phyloP scores from a whole-genome alignment of 2,329 filamentous ascomycete genomes.

The Sclerotinia minor region DNA sequence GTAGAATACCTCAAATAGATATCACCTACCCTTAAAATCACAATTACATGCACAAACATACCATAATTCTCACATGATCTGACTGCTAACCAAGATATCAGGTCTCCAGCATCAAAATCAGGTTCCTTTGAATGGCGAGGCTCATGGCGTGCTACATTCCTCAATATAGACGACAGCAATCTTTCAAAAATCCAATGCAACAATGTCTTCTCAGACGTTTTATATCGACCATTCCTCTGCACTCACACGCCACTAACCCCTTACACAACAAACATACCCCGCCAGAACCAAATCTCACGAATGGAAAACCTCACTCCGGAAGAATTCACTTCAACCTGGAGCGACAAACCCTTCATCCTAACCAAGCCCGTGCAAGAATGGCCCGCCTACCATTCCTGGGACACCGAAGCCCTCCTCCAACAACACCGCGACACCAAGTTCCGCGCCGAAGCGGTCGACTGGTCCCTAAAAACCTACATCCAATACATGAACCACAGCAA shows the following conservation, averaged over 20 bases:
- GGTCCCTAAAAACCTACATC: slow-evolving; percentile 78
- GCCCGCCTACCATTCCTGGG: slow-evolving; percentile 77
- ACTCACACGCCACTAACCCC: slow-evolving; percentile 68
- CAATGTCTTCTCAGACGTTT: slow-evolving; percentile 82
- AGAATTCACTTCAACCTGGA: slow-evolving; percentile 76
- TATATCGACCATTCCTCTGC: slow-evolving; percentile 89
- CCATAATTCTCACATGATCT: background rate
- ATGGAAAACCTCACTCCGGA: slow-evolving; percentile 67
- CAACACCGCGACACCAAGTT: slow-evolving; percentile 69
- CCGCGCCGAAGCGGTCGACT: slow-evolving; percentile 90
- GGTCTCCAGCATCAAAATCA: slow-evolving; percentile 37
- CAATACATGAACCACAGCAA: slow-evolving; percentile 76
- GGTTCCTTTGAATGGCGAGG: slow-evolving; percentile 63
- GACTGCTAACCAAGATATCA: slow-evolving; percentile 30
- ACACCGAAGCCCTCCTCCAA: slow-evolving; percentile 63
- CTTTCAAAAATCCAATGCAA: slow-evolving; percentile 67
- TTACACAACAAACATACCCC: slow-evolving; percentile 71
- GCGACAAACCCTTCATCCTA: slow-evolving; percentile 80
- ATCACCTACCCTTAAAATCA: background rate
- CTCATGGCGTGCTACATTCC: slow-evolving; percentile 79
- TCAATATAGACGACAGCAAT: slow-evolving; percentile 56
- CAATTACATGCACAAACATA: background rate
- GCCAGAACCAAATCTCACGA: slow-evolving; percentile 69
- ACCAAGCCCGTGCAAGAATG: slow-evolving; percentile 79
- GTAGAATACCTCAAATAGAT: slow-evolving; percentile 10